These are phyloP conservation scores for Toxicodendron radicans DNA, from an alignment of 345 rosid genomes.

Conservation along the genomic window DNA sequence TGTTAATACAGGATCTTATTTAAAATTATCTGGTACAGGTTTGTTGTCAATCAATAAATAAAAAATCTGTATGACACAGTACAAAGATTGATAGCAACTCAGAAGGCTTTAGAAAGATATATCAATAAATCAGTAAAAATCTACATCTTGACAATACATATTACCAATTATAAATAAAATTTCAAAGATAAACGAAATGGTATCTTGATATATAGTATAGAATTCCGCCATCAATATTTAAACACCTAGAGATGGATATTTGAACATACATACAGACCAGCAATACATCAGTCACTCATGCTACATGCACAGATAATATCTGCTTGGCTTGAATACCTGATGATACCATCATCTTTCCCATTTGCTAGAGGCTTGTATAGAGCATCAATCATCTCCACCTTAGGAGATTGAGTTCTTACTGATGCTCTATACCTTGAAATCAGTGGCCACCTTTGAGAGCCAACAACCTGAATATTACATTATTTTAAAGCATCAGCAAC, in stretches of 20 bases:
- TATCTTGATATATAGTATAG: background rate
- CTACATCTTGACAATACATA: background rate
- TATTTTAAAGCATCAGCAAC: constrained; percentile 5
- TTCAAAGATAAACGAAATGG: background rate
- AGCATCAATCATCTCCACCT: constrained; percentile 85
- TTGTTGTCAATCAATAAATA: no score
- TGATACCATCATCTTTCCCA: constrained; percentile 73
- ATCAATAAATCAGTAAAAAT: background rate
- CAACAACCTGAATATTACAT: constrained; percentile 70
- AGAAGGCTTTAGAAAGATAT: background rate
- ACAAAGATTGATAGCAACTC: background rate
- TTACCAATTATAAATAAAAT: background rate
- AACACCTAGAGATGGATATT: background rate
- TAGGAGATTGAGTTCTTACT: constrained; percentile 82
- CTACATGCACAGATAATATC: background rate
- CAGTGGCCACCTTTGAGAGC: constrained; percentile 76
- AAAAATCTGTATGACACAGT: no score
- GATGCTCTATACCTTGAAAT: constrained; percentile 89
- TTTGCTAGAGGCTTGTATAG: constrained; percentile 62
- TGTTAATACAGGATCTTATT: background rate
- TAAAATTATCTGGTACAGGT: no score
- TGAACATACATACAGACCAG: background rate
- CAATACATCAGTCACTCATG: background rate
- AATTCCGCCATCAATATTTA: background rate
- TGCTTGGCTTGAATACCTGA: constrained; percentile 50